Percentiles rank a stretch among this genome's conserved stretches.
Conservation (phyloP, 1,139 yeast genomes). For the Debaryomyces singareniensis region DNA sequence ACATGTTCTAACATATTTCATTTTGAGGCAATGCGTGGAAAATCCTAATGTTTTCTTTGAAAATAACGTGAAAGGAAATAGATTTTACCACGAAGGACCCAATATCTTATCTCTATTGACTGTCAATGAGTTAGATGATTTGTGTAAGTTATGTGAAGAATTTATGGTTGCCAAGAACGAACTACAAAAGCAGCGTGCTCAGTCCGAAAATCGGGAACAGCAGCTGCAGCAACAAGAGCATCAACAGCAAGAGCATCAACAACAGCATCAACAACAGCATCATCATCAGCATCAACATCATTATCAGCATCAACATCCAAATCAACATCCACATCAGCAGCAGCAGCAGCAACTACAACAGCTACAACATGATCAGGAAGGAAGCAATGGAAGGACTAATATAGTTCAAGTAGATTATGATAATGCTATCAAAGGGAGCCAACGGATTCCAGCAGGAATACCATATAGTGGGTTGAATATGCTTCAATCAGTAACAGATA, state of each 20-base stretch:
- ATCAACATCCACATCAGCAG: no score
- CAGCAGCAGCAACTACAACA: neutral
- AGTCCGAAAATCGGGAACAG: no score
- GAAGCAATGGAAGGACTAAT: no score
- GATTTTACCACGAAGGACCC: constrained; percentile 31
- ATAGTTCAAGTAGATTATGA: no score
- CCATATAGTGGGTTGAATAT: no score
- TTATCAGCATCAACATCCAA: no score
- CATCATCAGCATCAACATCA: no score
- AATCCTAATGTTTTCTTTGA: constrained; percentile 36
- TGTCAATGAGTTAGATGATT: constrained; percentile 28
- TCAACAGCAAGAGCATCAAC: no score
- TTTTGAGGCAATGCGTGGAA: constrained; percentile 38
- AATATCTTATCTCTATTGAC: constrained; percentile 37
- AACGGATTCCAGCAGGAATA: no score
- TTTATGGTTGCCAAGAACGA: constrained; percentile 33
- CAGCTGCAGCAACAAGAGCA: constrained; percentile 21
- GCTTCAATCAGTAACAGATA: no score
- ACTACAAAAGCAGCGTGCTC: no score
- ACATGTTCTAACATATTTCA: constrained; percentile 38
- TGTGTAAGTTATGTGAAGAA: constrained; percentile 36
- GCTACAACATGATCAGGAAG: neutral
- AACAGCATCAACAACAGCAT: constrained; percentile 1
- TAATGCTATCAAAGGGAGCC: no score
- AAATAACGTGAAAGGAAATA: constrained; percentile 20